A percentile compares a stretch with the other conserved stretches of the same genome.
These are phyloP conservation scores for Mercurialis annua DNA, from an alignment of 345 rosid species.

Conservation along the genomic window DNA sequence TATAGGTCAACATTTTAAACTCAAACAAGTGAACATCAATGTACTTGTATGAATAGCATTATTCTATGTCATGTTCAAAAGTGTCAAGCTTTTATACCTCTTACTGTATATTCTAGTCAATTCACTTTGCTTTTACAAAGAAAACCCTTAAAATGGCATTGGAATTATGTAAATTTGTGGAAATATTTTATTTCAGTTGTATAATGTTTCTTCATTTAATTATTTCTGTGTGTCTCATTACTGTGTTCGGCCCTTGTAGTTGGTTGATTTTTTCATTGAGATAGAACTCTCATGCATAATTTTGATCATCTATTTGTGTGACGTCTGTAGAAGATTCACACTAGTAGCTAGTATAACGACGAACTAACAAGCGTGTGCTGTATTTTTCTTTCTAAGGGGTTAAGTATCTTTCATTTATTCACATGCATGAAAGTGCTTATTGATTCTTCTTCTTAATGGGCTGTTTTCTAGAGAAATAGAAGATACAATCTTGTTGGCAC, in stretches of 20 bases:
- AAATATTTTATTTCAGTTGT: not conserved
- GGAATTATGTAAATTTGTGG: not conserved
- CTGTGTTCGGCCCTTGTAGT: not conserved
- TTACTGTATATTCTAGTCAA: not conserved
- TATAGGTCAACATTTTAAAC: not conserved
- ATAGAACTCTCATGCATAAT: not conserved
- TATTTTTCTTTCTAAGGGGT: not conserved
- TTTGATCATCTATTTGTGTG: not conserved
- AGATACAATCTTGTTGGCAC: conserved; percentile 80
- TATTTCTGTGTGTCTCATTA: not conserved
- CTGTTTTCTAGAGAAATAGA: conserved; percentile 70
- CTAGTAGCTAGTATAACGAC: not conserved
- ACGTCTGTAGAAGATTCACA: not conserved
- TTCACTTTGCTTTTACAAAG: not conserved
- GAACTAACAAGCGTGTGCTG: not conserved
- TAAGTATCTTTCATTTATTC: not conserved
- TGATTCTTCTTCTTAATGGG: conserved; percentile 1
- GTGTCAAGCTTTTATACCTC: not conserved
- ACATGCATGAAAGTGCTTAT: conserved; percentile 4
- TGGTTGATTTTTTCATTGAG: not conserved
- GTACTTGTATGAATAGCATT: not conserved
- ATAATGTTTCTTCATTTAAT: not conserved
- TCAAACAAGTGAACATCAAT: not conserved
- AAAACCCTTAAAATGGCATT: not conserved
- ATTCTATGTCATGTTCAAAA: not conserved